Conservation (phyloP, 257 asterid genomes). For the Solanum chmielewskii region DNA sequence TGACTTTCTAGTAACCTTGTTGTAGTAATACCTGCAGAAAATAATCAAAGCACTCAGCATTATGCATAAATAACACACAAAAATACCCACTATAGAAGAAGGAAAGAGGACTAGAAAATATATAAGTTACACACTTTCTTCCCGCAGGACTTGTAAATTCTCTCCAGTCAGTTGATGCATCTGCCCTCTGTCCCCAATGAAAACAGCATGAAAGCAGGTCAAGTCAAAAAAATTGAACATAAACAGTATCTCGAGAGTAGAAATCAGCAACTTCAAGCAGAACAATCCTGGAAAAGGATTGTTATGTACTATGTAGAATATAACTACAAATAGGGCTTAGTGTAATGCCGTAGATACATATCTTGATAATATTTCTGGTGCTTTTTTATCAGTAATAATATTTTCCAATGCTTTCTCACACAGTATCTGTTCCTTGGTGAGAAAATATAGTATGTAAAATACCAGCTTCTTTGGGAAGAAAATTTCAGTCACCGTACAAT, state of each 20-base stretch:
- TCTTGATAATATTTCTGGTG: background rate
- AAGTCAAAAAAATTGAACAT: background rate
- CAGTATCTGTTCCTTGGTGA: background rate
- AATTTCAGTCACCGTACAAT: background rate
- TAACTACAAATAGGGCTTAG: background rate
- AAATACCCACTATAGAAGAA: background rate
- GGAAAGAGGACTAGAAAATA: background rate
- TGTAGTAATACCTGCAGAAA: slow-evolving; percentile 54
- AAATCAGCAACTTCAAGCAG: background rate
- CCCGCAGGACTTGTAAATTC: slow-evolving; percentile 68
- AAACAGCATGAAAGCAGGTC: slow-evolving; percentile 6
- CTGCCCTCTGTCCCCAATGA: slow-evolving; percentile 69
- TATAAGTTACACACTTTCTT: slow-evolving; percentile 40
- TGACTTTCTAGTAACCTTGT: slow-evolving; percentile 57
- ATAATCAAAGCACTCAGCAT: background rate
- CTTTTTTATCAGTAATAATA: background rate
- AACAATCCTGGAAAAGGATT: background rate
- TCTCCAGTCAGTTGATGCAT: slow-evolving; percentile 92
- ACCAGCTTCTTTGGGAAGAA: background rate
- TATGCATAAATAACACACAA: background rate
- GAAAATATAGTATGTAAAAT: background rate
- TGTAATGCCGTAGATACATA: background rate
- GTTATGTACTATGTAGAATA: background rate
- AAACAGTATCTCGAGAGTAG: background rate
- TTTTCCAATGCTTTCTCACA: background rate